A percentile compares a stretch with the other conserved stretches of the same genome.
Evolutionary conservation across 305 asterid genomes (phyloP).

Genomic region (Fraxinus latifolia): DNA sequence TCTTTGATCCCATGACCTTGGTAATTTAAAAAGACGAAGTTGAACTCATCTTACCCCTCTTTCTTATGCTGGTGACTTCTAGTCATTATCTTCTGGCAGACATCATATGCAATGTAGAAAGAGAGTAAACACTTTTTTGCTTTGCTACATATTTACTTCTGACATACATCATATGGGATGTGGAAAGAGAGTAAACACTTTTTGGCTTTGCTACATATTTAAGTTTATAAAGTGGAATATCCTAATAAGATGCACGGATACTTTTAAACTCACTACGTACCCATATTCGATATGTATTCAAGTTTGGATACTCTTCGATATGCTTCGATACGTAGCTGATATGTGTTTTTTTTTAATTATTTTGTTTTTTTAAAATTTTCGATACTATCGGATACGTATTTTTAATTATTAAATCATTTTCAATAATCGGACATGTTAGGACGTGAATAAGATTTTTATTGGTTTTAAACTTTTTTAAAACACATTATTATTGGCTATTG

Average conservation of each 20-base stretch:
- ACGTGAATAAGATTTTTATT: not conserved
- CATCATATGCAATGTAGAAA: not conserved
- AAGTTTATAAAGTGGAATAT: constrained; percentile 16
- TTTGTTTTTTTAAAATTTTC: not conserved
- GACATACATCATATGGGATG: constrained; percentile 1
- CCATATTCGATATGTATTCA: too few relatives aligned
- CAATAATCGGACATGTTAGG: not conserved
- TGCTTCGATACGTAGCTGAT: too few relatives aligned
- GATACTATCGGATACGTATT: not conserved
- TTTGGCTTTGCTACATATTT: not conserved
- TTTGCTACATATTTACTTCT: constrained; percentile 5
- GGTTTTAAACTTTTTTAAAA: not conserved
- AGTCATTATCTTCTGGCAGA: not conserved
- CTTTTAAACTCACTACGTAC: too few relatives aligned
- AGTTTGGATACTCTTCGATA: too few relatives aligned
- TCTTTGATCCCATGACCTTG: not conserved
- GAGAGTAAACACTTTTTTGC: not conserved
- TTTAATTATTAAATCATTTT: not conserved
- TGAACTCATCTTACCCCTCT: not conserved
- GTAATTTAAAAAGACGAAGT: not conserved
- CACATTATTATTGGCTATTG: not conserved
- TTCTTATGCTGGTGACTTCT: not conserved
- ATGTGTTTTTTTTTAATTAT: not conserved
- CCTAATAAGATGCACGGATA: not conserved
- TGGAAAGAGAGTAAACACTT: not conserved